Conservation (phyloP, 805 yeast genomes). For the Clavispora carvajalis region DNA sequence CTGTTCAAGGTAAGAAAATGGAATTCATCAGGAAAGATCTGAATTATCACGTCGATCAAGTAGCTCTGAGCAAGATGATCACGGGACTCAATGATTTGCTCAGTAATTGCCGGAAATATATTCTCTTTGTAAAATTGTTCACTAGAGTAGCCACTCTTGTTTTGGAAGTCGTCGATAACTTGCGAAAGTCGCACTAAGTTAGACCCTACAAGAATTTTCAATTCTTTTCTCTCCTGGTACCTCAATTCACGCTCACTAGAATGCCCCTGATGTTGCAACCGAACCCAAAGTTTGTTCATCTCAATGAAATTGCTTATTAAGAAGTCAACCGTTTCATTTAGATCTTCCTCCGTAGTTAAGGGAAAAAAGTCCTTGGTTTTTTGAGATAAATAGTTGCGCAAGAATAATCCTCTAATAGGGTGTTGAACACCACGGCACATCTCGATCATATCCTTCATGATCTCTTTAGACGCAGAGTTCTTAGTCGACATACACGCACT, state of each 20-base stretch:
- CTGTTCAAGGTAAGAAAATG: constrained; percentile 70
- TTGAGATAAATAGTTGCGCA: constrained; percentile 85
- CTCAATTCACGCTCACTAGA: constrained; percentile 74
- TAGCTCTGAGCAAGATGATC: constrained; percentile 93
- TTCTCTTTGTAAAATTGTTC: constrained; percentile 36
- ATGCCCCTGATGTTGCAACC: constrained; percentile 94
- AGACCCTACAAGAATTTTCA: constrained; percentile 88
- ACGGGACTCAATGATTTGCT: constrained; percentile 87
- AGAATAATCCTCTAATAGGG: constrained; percentile 86
- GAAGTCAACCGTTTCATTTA: constrained; percentile 70
- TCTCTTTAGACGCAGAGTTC: constrained; percentile 77
- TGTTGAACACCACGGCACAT: constrained; percentile 97
- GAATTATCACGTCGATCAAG: constrained; percentile 83
- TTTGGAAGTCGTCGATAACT: constrained; percentile 64
- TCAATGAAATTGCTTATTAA: constrained; percentile 85
- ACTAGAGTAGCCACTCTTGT: constrained; percentile 31
- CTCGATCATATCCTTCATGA: constrained; percentile 93
- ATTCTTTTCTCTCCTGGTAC: constrained; percentile 74
- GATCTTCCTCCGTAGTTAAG: constrained; percentile 29
- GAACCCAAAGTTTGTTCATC: constrained; percentile 97
- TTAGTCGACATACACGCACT: constrained; percentile 75
- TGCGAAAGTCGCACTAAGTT: constrained; percentile 87
- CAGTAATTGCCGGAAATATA: constrained; percentile 75
- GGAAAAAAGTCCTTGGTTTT: constrained; percentile 67
- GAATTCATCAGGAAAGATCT: constrained; percentile 91